Conservation (phyloP, 2,329 filamentous ascomycete genomes). For the Chrysoporthe cubensis region DNA sequence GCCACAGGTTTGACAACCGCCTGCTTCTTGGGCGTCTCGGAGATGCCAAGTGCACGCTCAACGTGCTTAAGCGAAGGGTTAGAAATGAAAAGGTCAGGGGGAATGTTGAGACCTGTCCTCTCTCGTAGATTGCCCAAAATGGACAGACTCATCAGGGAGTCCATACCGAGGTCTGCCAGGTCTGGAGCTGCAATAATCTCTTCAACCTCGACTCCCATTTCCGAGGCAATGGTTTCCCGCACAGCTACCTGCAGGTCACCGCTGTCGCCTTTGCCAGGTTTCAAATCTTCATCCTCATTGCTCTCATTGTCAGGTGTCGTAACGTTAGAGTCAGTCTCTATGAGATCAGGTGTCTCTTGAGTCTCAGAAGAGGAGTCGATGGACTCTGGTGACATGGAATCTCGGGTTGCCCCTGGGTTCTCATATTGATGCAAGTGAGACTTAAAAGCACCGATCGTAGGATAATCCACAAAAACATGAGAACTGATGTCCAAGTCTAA, state of each 20-base stretch:
- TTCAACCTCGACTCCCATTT: slow-evolving; percentile 72
- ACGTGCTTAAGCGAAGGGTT: slow-evolving; percentile 68
- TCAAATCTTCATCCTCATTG: slow-evolving; percentile 49
- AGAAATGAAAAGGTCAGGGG: slow-evolving; percentile 63
- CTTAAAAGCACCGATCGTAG: slow-evolving; percentile 59
- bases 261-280: slow-evolving; percentile 41
- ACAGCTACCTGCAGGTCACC: slow-evolving; percentile 56
- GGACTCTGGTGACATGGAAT: slow-evolving; percentile 37
- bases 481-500: slow-evolving; percentile 58
- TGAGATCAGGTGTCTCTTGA: slow-evolving; percentile 23
- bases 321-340: slow-evolving; percentile 50
- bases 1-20: slow-evolving; percentile 30
- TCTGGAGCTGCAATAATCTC: slow-evolving; percentile 61
- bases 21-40: slow-evolving; percentile 45
- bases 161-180: slow-evolving; percentile 61
- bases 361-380: slow-evolving; percentile 39
- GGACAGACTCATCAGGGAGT: slow-evolving; percentile 61
- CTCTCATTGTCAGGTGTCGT: slow-evolving; percentile 60
- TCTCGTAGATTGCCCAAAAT: slow-evolving; percentile 60
- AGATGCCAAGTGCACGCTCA: slow-evolving; percentile 64
- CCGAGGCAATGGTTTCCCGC: slow-evolving; percentile 69
- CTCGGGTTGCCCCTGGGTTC: slow-evolving; percentile 24
- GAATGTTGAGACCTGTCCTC: slow-evolving; percentile 56
- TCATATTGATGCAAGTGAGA: slow-evolving; percentile 46
- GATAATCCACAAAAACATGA: slow-evolving; percentile 57